A percentile compares a stretch with the other conserved stretches of the same genome.
phyloP scores from a whole-genome alignment of 371 early-diverging fungal genomes.

The Haplosporangium sp. region DNA sequence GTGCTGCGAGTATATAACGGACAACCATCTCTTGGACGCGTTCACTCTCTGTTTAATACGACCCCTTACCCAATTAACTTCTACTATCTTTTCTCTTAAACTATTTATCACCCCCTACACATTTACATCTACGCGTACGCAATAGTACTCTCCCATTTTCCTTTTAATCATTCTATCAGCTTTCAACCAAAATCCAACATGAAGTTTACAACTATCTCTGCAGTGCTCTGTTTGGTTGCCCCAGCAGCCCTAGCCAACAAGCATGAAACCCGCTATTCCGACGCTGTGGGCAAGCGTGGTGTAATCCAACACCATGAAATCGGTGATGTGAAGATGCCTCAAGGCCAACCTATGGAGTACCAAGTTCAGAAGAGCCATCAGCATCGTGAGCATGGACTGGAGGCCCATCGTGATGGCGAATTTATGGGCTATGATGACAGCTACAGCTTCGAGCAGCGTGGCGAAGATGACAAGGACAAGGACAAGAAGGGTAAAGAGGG shows the following conservation, averaged over 20 bases:
- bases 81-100: too few species aligned
- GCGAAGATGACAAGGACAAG: slow-evolving; percentile 6
- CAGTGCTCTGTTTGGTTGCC: slow-evolving; percentile 27
- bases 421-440: neutral
- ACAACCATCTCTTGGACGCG: too few species aligned
- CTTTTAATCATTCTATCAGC: neutral
- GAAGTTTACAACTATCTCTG: slow-evolving; percentile 34
- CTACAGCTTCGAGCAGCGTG: slow-evolving; percentile 3
- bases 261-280: neutral
- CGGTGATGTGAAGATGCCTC: neutral
- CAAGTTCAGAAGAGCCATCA: slow-evolving; percentile 7
- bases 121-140: neutral
- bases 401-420: slow-evolving; percentile 1
- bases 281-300: too few species aligned
- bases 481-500: slow-evolving; percentile 15
- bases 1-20: too few species aligned
- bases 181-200: slow-evolving; percentile 9
- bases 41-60: too few species aligned
- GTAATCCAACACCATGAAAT: slow-evolving; percentile 3
- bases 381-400: slow-evolving; percentile 1
- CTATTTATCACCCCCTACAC: too few species aligned
- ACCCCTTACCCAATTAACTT: too few species aligned
- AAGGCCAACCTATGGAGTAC: slow-evolving; percentile 1
- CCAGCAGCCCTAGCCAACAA: slow-evolving; percentile 14
- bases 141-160: neutral